Conservation (phyloP, 345 rosid species). For the Citrus reticulata region DNA sequence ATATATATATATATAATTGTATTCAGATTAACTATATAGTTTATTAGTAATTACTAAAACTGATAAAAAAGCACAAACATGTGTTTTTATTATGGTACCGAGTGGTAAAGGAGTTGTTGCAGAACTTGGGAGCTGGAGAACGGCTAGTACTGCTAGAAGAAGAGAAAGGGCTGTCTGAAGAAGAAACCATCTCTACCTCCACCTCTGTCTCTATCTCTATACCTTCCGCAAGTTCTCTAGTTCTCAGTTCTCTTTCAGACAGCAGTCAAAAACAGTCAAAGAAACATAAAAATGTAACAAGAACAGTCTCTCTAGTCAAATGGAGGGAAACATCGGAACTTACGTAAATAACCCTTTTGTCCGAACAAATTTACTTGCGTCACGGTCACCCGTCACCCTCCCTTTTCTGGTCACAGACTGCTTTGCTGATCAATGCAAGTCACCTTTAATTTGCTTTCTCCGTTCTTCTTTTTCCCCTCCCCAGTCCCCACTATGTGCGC, state of each 20-base stretch:
- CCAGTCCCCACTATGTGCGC: too few species aligned
- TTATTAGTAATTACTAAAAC: not conserved
- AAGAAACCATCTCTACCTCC: slow-evolving; percentile 13
- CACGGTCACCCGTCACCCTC: not conserved
- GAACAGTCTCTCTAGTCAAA: not conserved
- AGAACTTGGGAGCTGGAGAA: slow-evolving; percentile 36
- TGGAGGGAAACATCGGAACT: not conserved
- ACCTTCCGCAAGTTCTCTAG: not conserved
- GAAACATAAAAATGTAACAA: not conserved
- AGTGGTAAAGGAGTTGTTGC: slow-evolving; percentile 45
- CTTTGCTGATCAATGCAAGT: not conserved
- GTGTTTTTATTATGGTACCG: slow-evolving; percentile 24
- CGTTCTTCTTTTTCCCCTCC: too few species aligned
- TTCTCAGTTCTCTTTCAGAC: not conserved
- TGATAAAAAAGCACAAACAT: not conserved
- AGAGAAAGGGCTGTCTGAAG: slow-evolving; percentile 26
- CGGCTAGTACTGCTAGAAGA: slow-evolving; percentile 18
- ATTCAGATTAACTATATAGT: not conserved
- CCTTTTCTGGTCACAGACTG: not conserved
- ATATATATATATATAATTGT: too few species aligned
- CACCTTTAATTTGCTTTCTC: not conserved
- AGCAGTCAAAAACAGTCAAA: slow-evolving; percentile 8
- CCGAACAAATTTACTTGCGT: not conserved
- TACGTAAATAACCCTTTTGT: not conserved
- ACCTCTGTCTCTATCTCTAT: not conserved